These are phyloP conservation scores for Macrocybe gigantea DNA, from an alignment of 768 basidiomycete species.

Conservation along the genomic window DNA sequence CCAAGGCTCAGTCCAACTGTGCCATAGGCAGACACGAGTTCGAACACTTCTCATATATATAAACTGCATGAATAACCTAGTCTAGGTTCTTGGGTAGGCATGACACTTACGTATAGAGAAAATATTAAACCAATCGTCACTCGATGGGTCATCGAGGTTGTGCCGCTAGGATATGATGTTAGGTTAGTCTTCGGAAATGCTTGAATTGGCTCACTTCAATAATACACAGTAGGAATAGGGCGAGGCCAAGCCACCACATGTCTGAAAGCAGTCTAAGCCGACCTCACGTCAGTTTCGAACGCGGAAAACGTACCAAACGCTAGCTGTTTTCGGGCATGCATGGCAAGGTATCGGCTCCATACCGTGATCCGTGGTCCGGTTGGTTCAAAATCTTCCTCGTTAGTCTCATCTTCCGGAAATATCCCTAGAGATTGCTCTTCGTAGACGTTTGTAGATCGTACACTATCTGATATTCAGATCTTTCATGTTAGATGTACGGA, in stretches of 20 bases:
- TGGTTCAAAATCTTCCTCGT: constrained; percentile 38
- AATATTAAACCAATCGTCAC: constrained; percentile 73
- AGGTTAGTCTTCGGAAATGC: neutral
- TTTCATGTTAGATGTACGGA: neutral
- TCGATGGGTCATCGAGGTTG: constrained; percentile 47
- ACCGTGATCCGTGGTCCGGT: constrained; percentile 49
- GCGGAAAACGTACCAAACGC: constrained; percentile 64
- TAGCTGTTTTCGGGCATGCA: constrained; percentile 84
- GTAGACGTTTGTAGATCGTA: constrained; percentile 91
- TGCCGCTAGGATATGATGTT: constrained; percentile 36
- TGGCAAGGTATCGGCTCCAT: constrained; percentile 72
- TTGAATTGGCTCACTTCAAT: constrained; percentile 60
- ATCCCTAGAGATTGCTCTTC: constrained; percentile 90
- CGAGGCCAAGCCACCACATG: constrained; percentile 93
- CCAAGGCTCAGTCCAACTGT: constrained; percentile 89
- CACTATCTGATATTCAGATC: constrained; percentile 32
- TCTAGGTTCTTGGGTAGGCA: neutral
- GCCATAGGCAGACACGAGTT: constrained; percentile 84
- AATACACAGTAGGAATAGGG: constrained; percentile 86
- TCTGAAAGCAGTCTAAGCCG: constrained; percentile 38
- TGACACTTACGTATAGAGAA: constrained; percentile 62
- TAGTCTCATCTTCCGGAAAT: constrained; percentile 48
- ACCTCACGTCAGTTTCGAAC: neutral
- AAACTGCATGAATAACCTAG: neutral
- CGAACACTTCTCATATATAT: constrained; percentile 49